Percentiles rank a stretch among this genome's conserved stretches.
Conservation (phyloP, 495 filamentous ascomycete genomes). For the Aspergillus nanangensis region DNA sequence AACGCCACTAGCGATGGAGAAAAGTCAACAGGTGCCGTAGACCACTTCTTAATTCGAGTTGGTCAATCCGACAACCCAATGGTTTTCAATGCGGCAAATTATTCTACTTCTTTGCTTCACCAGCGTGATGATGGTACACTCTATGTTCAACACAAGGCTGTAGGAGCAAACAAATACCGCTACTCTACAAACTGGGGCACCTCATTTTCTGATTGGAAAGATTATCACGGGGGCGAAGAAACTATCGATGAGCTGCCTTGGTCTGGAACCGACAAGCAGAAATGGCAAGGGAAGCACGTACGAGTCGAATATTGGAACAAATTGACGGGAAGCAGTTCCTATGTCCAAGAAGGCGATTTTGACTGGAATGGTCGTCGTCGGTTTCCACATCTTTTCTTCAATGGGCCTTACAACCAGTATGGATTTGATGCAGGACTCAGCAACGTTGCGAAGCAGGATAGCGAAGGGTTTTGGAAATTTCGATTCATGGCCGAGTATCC, state of each 20-base stretch:
- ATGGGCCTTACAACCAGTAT: constrained; percentile 64
- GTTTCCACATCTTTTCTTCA: constrained; percentile 62
- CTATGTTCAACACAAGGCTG: constrained; percentile 54
- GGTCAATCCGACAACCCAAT: constrained; percentile 56
- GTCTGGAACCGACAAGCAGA: constrained; percentile 58
- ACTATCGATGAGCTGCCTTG: constrained; percentile 46
- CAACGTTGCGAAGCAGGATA: constrained; percentile 50
- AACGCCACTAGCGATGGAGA: constrained; percentile 44
- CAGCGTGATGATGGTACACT: constrained; percentile 34
- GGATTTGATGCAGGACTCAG: constrained; percentile 62
- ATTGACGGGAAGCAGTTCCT: constrained; percentile 59
- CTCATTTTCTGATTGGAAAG: constrained; percentile 54
- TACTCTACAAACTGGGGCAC: constrained; percentile 61
- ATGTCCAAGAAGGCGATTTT: constrained; percentile 60
- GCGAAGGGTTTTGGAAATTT: constrained; percentile 54
- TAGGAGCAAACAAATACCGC: constrained; percentile 61
- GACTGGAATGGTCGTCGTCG: constrained; percentile 40
- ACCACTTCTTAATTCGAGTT: constrained; percentile 54
- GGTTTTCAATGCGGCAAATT: constrained; percentile 55
- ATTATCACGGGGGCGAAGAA: constrained; percentile 48
- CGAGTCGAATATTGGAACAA: constrained; percentile 66
- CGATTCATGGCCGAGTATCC: constrained; percentile 65
- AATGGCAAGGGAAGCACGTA: constrained; percentile 63
- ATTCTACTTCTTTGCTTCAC: constrained; percentile 48
- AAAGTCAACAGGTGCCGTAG: constrained; percentile 42